Evolutionary conservation across 2,329 filamentous ascomycete genomes (phyloP), one percentile per base, ranked within the genome.

Genomic region (Penicillium sp.): DNA sequence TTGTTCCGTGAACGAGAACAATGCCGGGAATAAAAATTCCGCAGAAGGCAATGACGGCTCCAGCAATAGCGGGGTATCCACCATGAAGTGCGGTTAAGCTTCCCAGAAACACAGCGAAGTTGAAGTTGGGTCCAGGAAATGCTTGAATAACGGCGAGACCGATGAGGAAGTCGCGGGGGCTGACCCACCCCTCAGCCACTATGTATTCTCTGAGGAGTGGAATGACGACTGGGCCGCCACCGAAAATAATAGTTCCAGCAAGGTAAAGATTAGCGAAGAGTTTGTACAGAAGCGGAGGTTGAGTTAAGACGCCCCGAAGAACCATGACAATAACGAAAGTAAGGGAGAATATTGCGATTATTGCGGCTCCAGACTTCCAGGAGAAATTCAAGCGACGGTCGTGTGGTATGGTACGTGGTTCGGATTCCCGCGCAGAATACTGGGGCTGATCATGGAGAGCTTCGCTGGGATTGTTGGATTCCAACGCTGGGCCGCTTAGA

Each of bases 231-330:
- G 84, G 84, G 0, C 84, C 84, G 2, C 84, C 84, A 3, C 84
- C 84, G 44, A 86, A 84, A 56, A 85, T 85, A 51, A 86, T 80
- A 2, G 87, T 90, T 0, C 87, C 88, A 0, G 87, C 87, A 0
- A 90, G 82, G 61, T 87, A 90, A 71, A 91, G 81, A 67, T 89
- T 90, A 5, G 85, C 78, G 60, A 91, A 90, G 18, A 91, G 78
- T 41, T 80, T 75, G 59, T 84, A 84, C 0, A 79, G 68, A 0
- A 84, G 69, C 0, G 82, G 75, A 0, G 69, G 70, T 7, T 63
- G 33, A 0, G 68, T 51, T 10, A 79, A 43, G 1, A 71, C 41
- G 71, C 70, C 54, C 62, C 77, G 68, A 0, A 80, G 58, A 13
- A 81, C 74, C 65, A 89, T 80, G 20, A 88, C 65, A 2, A 73